A percentile compares a stretch with the other conserved stretches of the same genome.
phyloP scores from a whole-genome alignment of 164 flowering plant species.

The Vitis amurensis region DNA sequence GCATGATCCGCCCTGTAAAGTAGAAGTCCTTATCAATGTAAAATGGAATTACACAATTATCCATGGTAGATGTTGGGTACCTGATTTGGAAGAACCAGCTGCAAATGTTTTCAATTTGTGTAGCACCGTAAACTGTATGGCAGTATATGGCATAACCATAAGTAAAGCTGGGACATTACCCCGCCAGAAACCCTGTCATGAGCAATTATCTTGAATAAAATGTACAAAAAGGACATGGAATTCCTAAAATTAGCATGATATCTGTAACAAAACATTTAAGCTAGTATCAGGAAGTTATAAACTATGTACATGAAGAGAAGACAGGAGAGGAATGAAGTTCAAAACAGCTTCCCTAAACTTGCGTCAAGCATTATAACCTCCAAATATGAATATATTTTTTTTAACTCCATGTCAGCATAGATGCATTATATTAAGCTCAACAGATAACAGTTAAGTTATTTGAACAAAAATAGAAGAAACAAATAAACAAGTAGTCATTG shows the following conservation, averaged over 20 bases:
- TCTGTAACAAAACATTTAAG: not conserved
- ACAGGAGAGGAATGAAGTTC: not conserved
- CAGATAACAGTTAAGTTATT: no score
- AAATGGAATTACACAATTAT: no score
- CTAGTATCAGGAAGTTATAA: not conserved
- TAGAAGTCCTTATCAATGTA: no score
- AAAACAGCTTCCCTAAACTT: not conserved
- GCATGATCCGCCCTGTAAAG: no score
- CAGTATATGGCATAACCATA: conserved; percentile 96
- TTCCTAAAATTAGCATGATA: no score
- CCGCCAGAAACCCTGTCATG: conserved; percentile 91
- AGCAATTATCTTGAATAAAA: conserved; percentile 1
- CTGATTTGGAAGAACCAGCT: conserved; percentile 90
- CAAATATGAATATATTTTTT: not conserved
- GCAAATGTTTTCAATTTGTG: conserved; percentile 78
- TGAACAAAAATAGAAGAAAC: no score
- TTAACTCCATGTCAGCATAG: no score
- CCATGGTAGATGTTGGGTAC: conserved; percentile 26
- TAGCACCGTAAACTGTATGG: conserved; percentile 87
- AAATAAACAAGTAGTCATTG: no score
- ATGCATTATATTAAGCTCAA: no score
- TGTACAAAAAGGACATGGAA: conserved; percentile 2
- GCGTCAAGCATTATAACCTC: not conserved
- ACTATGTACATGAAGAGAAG: not conserved
- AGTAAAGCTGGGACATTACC: conserved; percentile 98